A percentile compares a stretch with the other conserved stretches of the same genome.
Evolutionary conservation across 2,329 filamentous ascomycete genomes (phyloP).

Genomic region (Talaromyces sp.): DNA sequence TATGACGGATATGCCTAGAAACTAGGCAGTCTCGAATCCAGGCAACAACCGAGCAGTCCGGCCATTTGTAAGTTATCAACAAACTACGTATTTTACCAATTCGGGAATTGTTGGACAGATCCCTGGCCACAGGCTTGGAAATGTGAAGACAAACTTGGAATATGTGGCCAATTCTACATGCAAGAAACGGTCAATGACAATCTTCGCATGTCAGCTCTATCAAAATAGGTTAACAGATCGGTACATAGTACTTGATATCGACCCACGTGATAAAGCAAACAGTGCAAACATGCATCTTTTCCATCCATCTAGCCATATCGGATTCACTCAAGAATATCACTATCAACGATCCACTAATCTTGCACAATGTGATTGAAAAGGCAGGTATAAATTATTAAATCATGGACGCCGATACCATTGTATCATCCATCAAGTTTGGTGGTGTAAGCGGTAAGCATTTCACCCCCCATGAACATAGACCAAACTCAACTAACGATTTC

Average conservation of each 20-base stretch:
- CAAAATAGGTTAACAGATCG: not conserved
- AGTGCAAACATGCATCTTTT: conserved; percentile 13
- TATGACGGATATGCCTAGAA: not conserved
- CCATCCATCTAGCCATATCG: not conserved
- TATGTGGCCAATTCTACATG: not conserved
- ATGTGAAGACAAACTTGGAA: not conserved
- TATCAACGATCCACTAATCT: not conserved
- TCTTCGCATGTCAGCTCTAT: not conserved
- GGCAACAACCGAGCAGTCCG: not conserved
- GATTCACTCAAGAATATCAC: not conserved
- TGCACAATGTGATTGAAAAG: conserved; percentile 1
- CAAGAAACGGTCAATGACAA: not conserved
- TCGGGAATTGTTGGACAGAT: not conserved
- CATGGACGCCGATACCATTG: conserved; percentile 23
- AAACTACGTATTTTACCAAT: too few relatives aligned
- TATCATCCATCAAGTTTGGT: conserved; percentile 56
- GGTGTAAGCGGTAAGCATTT: conserved; percentile 52
- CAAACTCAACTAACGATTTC: not conserved
- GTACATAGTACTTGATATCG: not conserved
- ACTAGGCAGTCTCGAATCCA: not conserved
- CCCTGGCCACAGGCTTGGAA: not conserved
- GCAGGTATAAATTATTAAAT: conserved; percentile 12
- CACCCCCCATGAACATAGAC: not conserved
- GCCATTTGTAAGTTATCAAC: too few relatives aligned
- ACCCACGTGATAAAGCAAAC: conserved; percentile 17